Evolutionary conservation across 768 basidiomycete genomes (phyloP).

Genomic region (Phanerochaete sordida): DNA sequence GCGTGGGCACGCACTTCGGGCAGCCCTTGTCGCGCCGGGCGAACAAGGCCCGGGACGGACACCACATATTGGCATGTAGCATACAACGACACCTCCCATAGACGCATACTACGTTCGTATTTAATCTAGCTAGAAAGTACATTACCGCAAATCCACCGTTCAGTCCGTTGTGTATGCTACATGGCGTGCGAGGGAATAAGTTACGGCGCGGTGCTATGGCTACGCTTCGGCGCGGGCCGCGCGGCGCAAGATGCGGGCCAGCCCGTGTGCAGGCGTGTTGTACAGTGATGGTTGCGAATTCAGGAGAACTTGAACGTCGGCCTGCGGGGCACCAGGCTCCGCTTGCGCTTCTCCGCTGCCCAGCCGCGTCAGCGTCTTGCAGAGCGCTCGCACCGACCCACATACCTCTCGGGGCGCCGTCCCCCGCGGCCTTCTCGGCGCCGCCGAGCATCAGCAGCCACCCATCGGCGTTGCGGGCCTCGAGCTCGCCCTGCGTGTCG

Average conservation of each 20-base stretch:
- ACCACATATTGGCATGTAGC: not conserved
- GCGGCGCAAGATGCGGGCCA: too few species aligned
- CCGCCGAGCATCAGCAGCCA: constrained; percentile 41
- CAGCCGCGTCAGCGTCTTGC: not conserved
- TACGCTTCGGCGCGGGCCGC: not conserved
- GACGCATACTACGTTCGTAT: not conserved
- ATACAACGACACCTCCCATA: not conserved
- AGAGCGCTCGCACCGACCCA: not conserved
- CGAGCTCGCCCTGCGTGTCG: constrained; percentile 45
- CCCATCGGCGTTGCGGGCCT: constrained; percentile 51
- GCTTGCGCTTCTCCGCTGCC: not conserved
- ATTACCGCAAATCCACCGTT: not conserved
- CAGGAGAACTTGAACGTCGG: not conserved
- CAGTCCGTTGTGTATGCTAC: not conserved
- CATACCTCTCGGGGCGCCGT: too few species aligned
- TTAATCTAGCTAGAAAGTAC: not conserved
- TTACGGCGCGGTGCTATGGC: not conserved
- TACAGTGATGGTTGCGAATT: not conserved
- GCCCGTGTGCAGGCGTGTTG: too few species aligned
- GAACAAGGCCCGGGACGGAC: not conserved
- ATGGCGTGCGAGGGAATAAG: not conserved
- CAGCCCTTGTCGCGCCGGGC: not conserved
- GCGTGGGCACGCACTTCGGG: not conserved
- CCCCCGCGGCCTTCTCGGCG: too few species aligned
- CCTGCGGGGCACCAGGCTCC: constrained; percentile 4